Evolutionary conservation across 23 red algal genomes (phyloP).

Genomic region (Cyanidiococcus yangmingshanensis): DNA sequence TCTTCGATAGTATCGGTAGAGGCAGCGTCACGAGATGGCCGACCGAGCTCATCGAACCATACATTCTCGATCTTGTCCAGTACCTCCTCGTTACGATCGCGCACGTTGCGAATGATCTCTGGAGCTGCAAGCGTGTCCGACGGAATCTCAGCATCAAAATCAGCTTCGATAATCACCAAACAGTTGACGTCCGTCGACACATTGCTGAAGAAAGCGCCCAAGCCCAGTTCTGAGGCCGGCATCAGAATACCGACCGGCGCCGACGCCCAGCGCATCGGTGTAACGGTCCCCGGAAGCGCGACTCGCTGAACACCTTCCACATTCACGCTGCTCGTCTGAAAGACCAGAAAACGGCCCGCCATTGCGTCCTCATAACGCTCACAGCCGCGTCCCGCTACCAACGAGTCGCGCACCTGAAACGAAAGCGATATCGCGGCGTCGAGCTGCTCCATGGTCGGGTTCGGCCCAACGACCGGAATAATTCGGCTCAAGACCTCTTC

Average conservation of each 20-base stretch:
- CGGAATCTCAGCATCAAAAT: background rate
- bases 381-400: background rate
- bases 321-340: background rate
- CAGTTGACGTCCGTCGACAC: background rate
- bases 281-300: slow-evolving; percentile 1
- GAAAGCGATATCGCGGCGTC: background rate
- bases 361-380: background rate
- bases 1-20: background rate
- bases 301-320: background rate
- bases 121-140: background rate
- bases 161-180: slow-evolving; percentile 2
- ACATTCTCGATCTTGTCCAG: slow-evolving; percentile 3
- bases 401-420: background rate
- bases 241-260: slow-evolving; percentile 13
- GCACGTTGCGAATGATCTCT: background rate
- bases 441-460: slow-evolving; percentile 1
- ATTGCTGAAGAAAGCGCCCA: background rate
- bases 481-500: slow-evolving; percentile 10
- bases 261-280: slow-evolving; percentile 8
- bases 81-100: background rate
- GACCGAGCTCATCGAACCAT: slow-evolving; percentile 11
- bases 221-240: background rate
- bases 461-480: background rate
- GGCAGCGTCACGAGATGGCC: background rate
- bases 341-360: slow-evolving; percentile 5